Conservation (phyloP, 345 rosid genomes). For the Citrus unshiu region DNA sequence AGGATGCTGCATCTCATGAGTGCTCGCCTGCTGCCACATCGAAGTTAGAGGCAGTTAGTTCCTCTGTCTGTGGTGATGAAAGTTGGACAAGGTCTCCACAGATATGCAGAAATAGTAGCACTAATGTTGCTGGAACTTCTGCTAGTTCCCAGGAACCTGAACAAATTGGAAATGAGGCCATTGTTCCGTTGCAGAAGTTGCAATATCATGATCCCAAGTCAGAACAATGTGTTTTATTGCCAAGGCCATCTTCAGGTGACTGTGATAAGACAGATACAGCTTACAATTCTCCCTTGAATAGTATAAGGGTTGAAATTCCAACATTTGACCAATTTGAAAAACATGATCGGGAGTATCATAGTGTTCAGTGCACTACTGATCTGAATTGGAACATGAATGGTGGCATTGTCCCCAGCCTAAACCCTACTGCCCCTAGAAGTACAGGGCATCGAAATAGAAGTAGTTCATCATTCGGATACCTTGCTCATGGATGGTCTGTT, state of each 20-base stretch:
- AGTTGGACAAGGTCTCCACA: slow-evolving; percentile 10
- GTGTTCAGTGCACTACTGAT: slow-evolving; percentile 42
- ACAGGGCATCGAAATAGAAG: slow-evolving; percentile 69
- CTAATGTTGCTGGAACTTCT: slow-evolving; percentile 20
- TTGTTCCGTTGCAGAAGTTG: slow-evolving; percentile 29
- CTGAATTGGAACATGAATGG: slow-evolving; percentile 57
- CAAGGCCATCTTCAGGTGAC: slow-evolving; percentile 28
- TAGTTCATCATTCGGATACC: slow-evolving; percentile 43
- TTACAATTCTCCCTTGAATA: slow-evolving; percentile 33
- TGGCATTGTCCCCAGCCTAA: slow-evolving; percentile 58
- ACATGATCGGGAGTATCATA: slow-evolving; percentile 27
- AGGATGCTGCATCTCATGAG: slow-evolving; percentile 19
- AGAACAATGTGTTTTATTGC: slow-evolving; percentile 11
- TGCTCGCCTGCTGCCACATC: slow-evolving; percentile 18
- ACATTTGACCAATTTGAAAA: slow-evolving; percentile 34
- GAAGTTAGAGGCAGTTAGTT: slow-evolving; percentile 10
- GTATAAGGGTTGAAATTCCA: slow-evolving; percentile 59
- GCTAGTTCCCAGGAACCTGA: slow-evolving; percentile 25
- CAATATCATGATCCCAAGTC: slow-evolving; percentile 26
- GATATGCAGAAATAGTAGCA: slow-evolving; percentile 16
- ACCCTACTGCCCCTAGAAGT: slow-evolving; percentile 89
- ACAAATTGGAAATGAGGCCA: slow-evolving; percentile 23
- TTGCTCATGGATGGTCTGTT: slow-evolving; percentile 70
- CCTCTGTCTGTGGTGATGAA: slow-evolving; percentile 11
- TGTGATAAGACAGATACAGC: slow-evolving; percentile 28